Percentiles rank a stretch among this genome's conserved stretches.
Conservation (phyloP, 1,139 yeast genomes). For the Kurtzmaniella quercitrusa region DNA sequence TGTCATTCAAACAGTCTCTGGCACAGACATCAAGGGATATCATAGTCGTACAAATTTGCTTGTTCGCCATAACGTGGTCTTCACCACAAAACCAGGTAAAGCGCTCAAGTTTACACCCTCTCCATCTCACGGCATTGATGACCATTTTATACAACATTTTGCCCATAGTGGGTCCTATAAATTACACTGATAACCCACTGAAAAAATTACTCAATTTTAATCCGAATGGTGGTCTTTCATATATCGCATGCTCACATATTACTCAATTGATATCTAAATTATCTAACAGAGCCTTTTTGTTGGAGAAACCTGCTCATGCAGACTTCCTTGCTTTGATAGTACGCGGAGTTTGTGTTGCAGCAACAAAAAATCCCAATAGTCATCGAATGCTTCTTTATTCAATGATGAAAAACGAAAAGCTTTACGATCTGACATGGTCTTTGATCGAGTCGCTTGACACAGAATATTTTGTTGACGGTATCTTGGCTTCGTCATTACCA, state of each 20-base stretch:
- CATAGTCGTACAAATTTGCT: constrained; percentile 49
- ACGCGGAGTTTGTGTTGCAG: constrained; percentile 50
- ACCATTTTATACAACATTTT: constrained; percentile 60
- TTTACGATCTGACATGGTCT: constrained; percentile 30
- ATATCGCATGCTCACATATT: constrained; percentile 54
- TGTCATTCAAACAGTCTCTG: constrained; percentile 34
- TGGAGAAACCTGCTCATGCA: constrained; percentile 45
- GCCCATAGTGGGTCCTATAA: constrained; percentile 32
- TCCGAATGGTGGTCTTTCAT: constrained; percentile 51
- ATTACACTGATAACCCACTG: constrained; percentile 21
- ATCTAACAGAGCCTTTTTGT: constrained; percentile 38
- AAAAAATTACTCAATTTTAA: constrained; percentile 29
- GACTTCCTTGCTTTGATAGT: constrained; percentile 58
- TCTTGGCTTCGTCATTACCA: constrained; percentile 12
- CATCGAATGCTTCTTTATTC: constrained; percentile 54
- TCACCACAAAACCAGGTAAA: not conserved
- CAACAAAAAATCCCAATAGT: constrained; percentile 45
- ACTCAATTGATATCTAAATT: constrained; percentile 49
- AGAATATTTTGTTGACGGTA: constrained; percentile 24
- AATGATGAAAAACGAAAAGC: constrained; percentile 45
- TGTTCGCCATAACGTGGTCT: constrained; percentile 6
- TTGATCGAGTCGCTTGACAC: constrained; percentile 27
- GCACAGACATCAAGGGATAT: constrained; percentile 57
- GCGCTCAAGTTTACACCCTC: not conserved
- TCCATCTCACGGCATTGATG: constrained; percentile 37